Base-by-base conservation (phyloP, 164 flowering plant species). In the Umbellularia californica region DNA sequence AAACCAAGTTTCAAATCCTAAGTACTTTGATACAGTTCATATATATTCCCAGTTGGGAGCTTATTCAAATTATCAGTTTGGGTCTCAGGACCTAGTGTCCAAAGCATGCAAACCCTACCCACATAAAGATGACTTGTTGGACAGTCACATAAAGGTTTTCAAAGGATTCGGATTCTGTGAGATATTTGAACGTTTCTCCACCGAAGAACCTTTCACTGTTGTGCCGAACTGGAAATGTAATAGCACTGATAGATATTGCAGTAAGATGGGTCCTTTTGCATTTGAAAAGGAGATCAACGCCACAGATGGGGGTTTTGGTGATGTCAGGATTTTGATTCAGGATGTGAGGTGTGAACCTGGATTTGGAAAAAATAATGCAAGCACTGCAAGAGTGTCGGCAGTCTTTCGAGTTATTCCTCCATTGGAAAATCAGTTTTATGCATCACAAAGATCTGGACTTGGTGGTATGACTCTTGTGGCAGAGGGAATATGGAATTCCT, bases 141-240 rank as follows among this genome's bases (percentile, higher is more conserved):
- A 78, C 51, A 70, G 63, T 20, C 82, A 72, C 23, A 76, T 85
- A 50, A 88, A 86, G 63, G 52, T 83, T 25, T 91, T 89, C 68
- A 89, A 82, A 79, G 93, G 92, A 12, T 23, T 50, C 24, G 77
- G 81, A 2, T 88, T 89, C 70, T 94, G 97, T 80, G 73, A 55
- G 64, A 76, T 87, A 70, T 78, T 92, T 35, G 73, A 80, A 73
- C 81, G 84, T 65, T 82, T 86, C 22, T 70, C 74, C 51, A 82
- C 75, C 13, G 84, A 83, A 55, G 84, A 84, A 33, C 35, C 35
- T 30, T 81, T 89, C 58, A 80, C 75, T 2, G 66, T 92, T 58
- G 85, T 85, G 47, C 93, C 98, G 35, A 90, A 91, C 82, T 92
- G 97, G 98, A 91, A 78, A 72, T 92, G 97, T 85, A 88, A 85